These are phyloP conservation scores for Populus simonii DNA, from an alignment of 345 rosid species.

Conservation along the genomic window DNA sequence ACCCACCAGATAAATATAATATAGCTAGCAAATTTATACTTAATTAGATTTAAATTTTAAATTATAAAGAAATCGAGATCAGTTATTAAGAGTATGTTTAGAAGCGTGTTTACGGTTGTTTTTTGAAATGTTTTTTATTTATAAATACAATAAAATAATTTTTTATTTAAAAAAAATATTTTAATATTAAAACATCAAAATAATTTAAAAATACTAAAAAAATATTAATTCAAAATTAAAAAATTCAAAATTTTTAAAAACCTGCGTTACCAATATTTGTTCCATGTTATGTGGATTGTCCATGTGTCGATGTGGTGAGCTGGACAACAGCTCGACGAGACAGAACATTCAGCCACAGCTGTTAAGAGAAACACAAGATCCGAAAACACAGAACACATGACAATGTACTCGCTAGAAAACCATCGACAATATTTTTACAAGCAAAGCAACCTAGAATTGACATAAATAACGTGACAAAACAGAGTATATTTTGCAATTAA, in stretches of 20 bases:
- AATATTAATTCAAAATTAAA: too few relatives aligned
- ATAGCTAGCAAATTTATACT: too few relatives aligned
- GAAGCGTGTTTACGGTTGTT: accelerated
- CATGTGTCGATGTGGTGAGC: not conserved
- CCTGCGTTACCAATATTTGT: not conserved
- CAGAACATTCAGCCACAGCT: not conserved
- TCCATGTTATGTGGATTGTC: not conserved
- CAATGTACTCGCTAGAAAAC: not conserved
- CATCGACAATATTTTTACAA: not conserved
- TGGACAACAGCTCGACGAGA: not conserved
- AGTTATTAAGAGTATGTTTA: too few relatives aligned
- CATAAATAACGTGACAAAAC: not conserved
- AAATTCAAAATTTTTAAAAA: too few relatives aligned
- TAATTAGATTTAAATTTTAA: too few relatives aligned
- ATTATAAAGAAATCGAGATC: too few relatives aligned
- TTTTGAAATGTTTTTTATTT: too few relatives aligned
- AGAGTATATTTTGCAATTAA: not conserved
- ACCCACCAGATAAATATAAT: too few relatives aligned
- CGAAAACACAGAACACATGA: not conserved
- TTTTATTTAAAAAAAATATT: too few relatives aligned
- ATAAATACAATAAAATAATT: too few relatives aligned
- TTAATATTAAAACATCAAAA: accelerated
- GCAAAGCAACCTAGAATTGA: not conserved
- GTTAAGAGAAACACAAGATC: not conserved
- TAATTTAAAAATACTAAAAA: too few relatives aligned